Evolutionary conservation across 169 alveolate genomes (phyloP).

Genomic region (Besnoitia besnoiti): DNA sequence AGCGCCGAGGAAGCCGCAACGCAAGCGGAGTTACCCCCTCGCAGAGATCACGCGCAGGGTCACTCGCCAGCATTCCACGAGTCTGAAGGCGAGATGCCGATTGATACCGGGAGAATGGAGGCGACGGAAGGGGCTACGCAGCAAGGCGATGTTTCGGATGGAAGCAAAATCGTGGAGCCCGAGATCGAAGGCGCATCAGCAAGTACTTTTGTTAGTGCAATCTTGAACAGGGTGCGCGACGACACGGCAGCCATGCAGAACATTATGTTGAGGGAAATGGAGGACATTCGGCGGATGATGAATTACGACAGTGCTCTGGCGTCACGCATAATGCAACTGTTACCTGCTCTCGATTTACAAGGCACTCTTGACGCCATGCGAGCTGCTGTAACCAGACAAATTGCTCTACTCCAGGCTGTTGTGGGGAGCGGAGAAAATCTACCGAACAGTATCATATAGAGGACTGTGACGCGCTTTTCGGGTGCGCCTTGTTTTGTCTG

Average conservation of each 20-base stretch:
- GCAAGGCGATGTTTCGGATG: not conserved
- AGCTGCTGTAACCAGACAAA: not conserved
- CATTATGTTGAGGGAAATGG: not conserved
- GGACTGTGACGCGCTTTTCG: too few species aligned
- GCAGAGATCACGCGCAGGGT: too few species aligned
- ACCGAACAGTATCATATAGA: not conserved
- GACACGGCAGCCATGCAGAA: not conserved
- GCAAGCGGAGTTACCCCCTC: too few species aligned
- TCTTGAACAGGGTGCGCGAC: not conserved
- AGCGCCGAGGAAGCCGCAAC: too few species aligned
- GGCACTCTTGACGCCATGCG: constrained; percentile 6
- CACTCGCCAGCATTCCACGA: not conserved
- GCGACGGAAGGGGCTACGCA: not conserved
- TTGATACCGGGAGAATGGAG: not conserved
- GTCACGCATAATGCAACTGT: not conserved
- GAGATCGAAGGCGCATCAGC: not conserved
- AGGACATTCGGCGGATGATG: constrained; percentile 12
- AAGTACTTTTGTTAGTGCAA: not conserved
- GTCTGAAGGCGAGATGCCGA: not conserved
- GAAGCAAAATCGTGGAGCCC: not conserved
- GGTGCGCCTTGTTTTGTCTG: too few species aligned
- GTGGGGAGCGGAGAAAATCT: not conserved
- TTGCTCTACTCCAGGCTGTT: not conserved
- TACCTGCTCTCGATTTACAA: not conserved
- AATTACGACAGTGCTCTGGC: not conserved